phyloP scores from a whole-genome alignment of 148 eudicot genomes.

The Arctostaphylos glauca region DNA sequence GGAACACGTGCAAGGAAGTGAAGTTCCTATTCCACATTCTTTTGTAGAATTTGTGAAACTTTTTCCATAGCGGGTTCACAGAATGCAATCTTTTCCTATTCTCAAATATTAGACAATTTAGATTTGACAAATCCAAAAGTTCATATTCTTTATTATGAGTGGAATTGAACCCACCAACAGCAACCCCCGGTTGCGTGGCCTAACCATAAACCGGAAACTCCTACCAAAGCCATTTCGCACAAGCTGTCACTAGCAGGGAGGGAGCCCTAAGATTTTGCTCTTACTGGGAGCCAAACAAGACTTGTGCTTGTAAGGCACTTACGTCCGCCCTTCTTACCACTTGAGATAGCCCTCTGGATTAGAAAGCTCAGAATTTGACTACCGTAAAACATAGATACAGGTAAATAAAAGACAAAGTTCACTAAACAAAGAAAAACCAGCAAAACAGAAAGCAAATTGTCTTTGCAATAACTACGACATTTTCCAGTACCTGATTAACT shows the following conservation, averaged over 20 bases:
- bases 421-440: too few relatives aligned
- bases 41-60: neutral
- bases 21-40: neutral
- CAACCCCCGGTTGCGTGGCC: neutral
- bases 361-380: too few relatives aligned
- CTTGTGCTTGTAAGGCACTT: too few relatives aligned
- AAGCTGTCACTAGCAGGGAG: neutral
- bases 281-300: too few relatives aligned
- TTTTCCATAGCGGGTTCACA: neutral
- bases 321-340: too few relatives aligned
- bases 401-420: too few relatives aligned
- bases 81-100: neutral
- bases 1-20: neutral
- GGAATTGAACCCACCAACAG: neutral
- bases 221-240: neutral
- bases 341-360: too few relatives aligned
- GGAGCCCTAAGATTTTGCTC: too few relatives aligned
- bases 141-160: neutral
- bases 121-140: neutral
- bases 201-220: neutral
- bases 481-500: constrained; percentile 28
- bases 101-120: neutral
- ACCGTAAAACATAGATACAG: too few relatives aligned
- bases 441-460: neutral
- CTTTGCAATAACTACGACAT: constrained; percentile 9